Evolutionary conservation across 2,329 filamentous ascomycete genomes (phyloP).

Genomic region (Endothia cerciana): DNA sequence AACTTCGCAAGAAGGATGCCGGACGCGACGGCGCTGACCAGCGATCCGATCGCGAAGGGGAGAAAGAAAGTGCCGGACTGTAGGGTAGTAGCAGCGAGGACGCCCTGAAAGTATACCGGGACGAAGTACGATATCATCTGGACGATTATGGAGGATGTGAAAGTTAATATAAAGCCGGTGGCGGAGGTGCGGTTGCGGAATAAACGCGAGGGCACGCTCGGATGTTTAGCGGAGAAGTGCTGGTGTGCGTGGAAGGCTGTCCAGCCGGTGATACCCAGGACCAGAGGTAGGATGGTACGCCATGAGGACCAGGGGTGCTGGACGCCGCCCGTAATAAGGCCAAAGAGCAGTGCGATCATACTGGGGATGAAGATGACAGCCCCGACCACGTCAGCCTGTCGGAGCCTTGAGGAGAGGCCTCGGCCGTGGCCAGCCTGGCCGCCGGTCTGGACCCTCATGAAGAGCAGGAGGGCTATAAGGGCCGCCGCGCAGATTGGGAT

Average conservation of each 20-base stretch:
- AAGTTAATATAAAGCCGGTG: constrained; percentile 40
- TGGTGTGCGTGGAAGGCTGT: not conserved
- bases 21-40: constrained; percentile 32
- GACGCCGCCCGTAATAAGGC: constrained; percentile 31
- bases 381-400: constrained; percentile 29
- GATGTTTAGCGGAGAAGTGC: constrained; percentile 7
- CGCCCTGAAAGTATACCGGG: constrained; percentile 51
- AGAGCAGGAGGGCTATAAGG: not conserved
- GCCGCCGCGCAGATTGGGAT: not conserved
- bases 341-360: constrained; percentile 28
- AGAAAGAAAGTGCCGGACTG: constrained; percentile 39
- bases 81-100: constrained; percentile 39
- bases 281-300: not conserved
- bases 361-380: constrained; percentile 29
- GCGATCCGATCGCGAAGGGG: constrained; percentile 34
- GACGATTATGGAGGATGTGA: constrained; percentile 43
- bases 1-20: constrained; percentile 38
- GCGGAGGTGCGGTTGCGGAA: constrained; percentile 49
- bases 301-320: constrained; percentile 27
- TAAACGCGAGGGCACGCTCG: constrained; percentile 48
- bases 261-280: not conserved
- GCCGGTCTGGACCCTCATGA: not conserved
- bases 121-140: constrained; percentile 46
- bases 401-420: not conserved
- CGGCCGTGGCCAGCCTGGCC: too few relatives aligned